Evolutionary conservation across 331 rosid genomes (phyloP), one percentile per base, ranked within the genome.

Genomic region (Telfairia occidentalis): DNA sequence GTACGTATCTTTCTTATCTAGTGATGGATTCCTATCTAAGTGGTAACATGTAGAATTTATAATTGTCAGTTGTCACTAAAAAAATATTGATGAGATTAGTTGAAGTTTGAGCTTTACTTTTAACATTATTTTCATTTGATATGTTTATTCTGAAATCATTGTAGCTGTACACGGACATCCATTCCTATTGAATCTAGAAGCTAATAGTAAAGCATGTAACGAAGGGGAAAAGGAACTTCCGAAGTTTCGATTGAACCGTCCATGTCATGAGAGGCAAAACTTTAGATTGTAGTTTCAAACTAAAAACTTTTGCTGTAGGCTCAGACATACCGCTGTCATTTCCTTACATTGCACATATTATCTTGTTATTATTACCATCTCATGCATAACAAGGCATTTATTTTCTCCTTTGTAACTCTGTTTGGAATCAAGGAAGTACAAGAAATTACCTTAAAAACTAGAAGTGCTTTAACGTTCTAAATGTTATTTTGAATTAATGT

Each of bases 1-100:
- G 97, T 90, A 71, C 7, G 71, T 60, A 52, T 55, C 19, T 60
- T 59, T 75, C 45, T 76, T 61, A 60, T 6, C 77, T 69, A 5
- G 11, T n/a, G 46, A 49, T 53, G 24, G 49, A 38, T 37, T 40
- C 66, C 19, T 50, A 10, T 73, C 10, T 10, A 30, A 49, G 32
- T 73, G 23, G 37, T 11, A 23, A 32, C 30, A 49, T 72, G 29
- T 38, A 50, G 13, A 72, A 72, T 8, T 38, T 65, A 37, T 38
- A 9, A 65, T 1, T 65, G 11, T 21, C 52, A 65, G n/a, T 0
- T 38, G 10, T 21, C 52, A 40, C 30, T 9, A 38, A 13, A 38
- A 21, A 5, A 19, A 19, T 64, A 64, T 35, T 37, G 43, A 34
- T 61, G 46, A 65, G 49, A 35, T 40, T 19, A 34, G 26, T n/a